phyloP scores from a whole-genome alignment of 345 rosid species.

The Lepidium africanum region DNA sequence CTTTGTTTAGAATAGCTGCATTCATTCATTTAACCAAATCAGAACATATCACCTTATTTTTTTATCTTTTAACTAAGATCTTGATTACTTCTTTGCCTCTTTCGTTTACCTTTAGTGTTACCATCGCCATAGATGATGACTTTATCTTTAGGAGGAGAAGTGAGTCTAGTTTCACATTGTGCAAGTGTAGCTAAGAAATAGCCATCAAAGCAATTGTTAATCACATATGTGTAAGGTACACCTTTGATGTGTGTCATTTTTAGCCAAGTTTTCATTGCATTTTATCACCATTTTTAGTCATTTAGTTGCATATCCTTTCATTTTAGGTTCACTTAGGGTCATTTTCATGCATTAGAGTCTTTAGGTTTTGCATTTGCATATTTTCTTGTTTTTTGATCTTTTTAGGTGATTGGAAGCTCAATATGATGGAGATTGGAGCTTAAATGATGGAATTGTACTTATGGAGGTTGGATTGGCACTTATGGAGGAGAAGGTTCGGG shows the following conservation, averaged over 20 bases:
- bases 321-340: no score
- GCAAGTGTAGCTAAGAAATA: slow-evolving; percentile 40
- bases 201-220: slow-evolving; percentile 43
- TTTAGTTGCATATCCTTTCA: no score
- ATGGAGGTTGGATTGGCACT: no score
- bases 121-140: slow-evolving; percentile 55
- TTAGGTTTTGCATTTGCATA: no score
- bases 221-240: slow-evolving; percentile 45
- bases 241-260: slow-evolving; percentile 48
- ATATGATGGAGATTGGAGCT: no score
- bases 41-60: background rate
- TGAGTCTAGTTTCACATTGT: slow-evolving; percentile 43
- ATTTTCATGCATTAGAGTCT: no score
- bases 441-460: no score
- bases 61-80: background rate
- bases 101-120: slow-evolving; percentile 41
- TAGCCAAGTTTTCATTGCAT: no score
- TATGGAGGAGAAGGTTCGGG: no score
- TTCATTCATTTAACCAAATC: slow-evolving; percentile 1
- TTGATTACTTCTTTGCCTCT: background rate
- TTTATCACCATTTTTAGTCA: no score
- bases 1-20: slow-evolving; percentile 34
- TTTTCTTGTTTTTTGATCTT: no score
- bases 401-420: no score
- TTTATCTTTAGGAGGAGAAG: slow-evolving; percentile 54